phyloP scores from a whole-genome alignment of 1,139 yeast species.

The Hyphopichia fennica region DNA sequence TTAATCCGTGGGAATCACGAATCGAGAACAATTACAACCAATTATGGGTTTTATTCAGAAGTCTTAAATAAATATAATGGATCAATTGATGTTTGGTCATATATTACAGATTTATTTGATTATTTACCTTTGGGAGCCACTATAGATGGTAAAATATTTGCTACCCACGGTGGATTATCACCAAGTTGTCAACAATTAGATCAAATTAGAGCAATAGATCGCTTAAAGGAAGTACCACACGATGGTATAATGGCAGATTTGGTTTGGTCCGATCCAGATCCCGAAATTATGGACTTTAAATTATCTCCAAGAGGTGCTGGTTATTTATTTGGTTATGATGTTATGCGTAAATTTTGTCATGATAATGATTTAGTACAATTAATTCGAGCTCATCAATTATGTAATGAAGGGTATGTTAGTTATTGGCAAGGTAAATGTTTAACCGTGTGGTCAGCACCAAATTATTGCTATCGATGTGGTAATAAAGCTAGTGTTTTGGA shows the following conservation, averaged over 20 bases:
- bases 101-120: constrained; percentile 91
- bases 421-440: constrained; percentile 88
- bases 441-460: constrained; percentile 99
- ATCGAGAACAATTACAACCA: constrained; percentile 92
- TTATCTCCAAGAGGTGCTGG: constrained; percentile 97
- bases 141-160: constrained; percentile 89
- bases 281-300: constrained; percentile 77
- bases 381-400: constrained; percentile 91
- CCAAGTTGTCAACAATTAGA: constrained; percentile 94
- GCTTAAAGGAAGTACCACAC: constrained; percentile 94
- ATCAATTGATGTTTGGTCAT: constrained; percentile 75
- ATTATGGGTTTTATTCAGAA: constrained; percentile 94
- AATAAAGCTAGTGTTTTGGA: constrained; percentile 93
- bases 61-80: constrained; percentile 86
- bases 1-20: constrained; percentile 94
- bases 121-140: constrained; percentile 87
- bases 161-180: constrained; percentile 94
- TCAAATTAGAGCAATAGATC: constrained; percentile 83
- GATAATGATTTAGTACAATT: constrained; percentile 79
- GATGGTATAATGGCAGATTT: constrained; percentile 99
- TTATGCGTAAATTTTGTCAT: constrained; percentile 80
- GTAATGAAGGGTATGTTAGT: constrained; percentile 93
- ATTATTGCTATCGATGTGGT: constrained; percentile 95
- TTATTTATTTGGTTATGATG: constrained; percentile 89
- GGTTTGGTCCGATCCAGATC: constrained; percentile 98